Evolutionary conservation across 768 basidiomycete species (phyloP), one percentile per base, ranked within the genome.

Genomic region (Boletus insuetus): DNA sequence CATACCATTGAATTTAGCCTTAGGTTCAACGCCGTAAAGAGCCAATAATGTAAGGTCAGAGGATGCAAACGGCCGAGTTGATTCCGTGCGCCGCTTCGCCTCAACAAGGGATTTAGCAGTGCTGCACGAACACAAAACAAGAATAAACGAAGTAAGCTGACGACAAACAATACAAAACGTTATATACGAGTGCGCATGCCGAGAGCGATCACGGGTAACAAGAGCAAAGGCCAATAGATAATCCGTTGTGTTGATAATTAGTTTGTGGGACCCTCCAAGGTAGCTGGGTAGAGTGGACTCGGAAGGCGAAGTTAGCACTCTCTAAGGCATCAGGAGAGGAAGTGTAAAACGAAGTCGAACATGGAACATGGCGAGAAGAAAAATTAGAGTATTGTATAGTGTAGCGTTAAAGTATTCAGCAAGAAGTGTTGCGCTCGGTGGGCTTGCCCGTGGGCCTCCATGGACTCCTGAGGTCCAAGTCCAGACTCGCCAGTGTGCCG

Each of bases 401-500:
- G 41, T 56, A 64, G 20, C 12, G 9, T 60, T 44, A 44, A 49
- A 11, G 26, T 46, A 55, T 51, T 69, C 49, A 67, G 53, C 62
- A 53, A 45, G 64, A 53, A 29, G 51, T 48, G 29, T 58, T 63
- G 49, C 53, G 61, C 34, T 64, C 64, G 12, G 58, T 29, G 49
- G 62, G 53, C 55, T 60, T 35, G 34, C 34, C 34, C 34, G 34
- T 35, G 13, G 34, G 14, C 14, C 34, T 70, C 74, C 74, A 75
- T n/a, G 68, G 67, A 31, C 54, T 66, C 53, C 65, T 69, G 55
- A 71, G 60, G 63, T 85, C 86, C 53, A 91, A 72, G 59, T 89
- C 80, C 16, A 91, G 79, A 67, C 84, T 89, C 34, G 89, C 87
- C 38, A 92, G 76, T 29, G 85, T 89, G 20, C 86, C 85, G 62